phyloP scores from a whole-genome alignment of 73 alveolate species.

The Diophrys sp. region DNA sequence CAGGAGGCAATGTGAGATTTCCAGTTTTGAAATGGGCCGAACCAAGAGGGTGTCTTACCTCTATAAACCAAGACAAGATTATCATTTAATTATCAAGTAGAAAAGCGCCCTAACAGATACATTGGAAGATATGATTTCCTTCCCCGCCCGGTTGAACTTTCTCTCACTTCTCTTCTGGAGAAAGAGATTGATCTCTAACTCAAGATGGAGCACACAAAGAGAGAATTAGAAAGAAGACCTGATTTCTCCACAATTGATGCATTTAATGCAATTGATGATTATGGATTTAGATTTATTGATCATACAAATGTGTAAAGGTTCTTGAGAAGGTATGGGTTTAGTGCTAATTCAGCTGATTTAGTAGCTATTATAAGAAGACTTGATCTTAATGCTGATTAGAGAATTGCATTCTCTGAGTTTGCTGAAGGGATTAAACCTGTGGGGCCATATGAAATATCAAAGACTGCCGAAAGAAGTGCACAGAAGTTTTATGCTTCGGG shows the following conservation, averaged over 20 bases:
- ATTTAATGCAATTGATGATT: constrained; percentile 41
- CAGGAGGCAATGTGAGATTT: neutral
- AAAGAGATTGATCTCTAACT: constrained; percentile 10
- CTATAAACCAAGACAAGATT: too few species aligned
- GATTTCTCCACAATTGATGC: neutral
- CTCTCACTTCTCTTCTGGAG: neutral
- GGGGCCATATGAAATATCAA: neutral
- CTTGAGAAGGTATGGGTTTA: constrained; percentile 32
- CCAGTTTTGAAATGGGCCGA: too few species aligned
- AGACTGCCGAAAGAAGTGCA: neutral
- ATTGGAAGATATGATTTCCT: too few species aligned
- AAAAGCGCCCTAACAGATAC: too few species aligned
- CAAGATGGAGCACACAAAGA: neutral
- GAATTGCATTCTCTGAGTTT: constrained; percentile 41
- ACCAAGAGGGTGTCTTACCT: too few species aligned
- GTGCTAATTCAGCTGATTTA: constrained; percentile 43
- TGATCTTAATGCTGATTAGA: constrained; percentile 56
- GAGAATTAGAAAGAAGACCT: neutral
- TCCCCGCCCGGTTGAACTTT: constrained; percentile 5
- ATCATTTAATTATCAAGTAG: too few species aligned
- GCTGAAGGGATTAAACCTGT: constrained; percentile 48
- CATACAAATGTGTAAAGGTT: constrained; percentile 26
- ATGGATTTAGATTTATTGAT: constrained; percentile 23
- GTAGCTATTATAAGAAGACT: constrained; percentile 49
- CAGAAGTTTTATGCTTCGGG: neutral